These are phyloP conservation scores for Phytophthora podocarpi DNA, from an alignment of 352 stramenopile species.

Conservation along the genomic window DNA sequence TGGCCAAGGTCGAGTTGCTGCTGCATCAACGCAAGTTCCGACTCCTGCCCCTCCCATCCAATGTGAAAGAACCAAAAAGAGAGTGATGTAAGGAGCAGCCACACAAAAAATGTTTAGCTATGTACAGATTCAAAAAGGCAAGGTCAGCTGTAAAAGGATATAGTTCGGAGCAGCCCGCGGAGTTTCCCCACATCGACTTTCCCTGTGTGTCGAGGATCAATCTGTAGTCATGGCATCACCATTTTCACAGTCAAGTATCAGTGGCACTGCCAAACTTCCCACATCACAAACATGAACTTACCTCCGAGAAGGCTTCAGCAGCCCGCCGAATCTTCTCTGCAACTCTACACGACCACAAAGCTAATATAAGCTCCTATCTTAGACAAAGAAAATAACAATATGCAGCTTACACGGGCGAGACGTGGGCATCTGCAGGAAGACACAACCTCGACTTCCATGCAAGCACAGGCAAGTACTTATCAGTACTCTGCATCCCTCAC, in stretches of 20 bases:
- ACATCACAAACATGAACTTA: too few species aligned
- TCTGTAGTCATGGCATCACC: slow-evolving; percentile 35
- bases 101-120: neutral
- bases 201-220: slow-evolving; percentile 45
- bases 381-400: neutral
- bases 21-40: slow-evolving; percentile 50
- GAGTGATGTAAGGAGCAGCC: slow-evolving; percentile 34
- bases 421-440: slow-evolving; percentile 18
- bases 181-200: slow-evolving; percentile 56
- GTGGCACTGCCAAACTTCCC: too few species aligned
- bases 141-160: slow-evolving; percentile 48
- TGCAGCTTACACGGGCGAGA: slow-evolving; percentile 34
- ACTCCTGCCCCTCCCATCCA: slow-evolving; percentile 52
- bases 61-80: slow-evolving; percentile 29
- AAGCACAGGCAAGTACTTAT: neutral
- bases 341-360: slow-evolving; percentile 27
- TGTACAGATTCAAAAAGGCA: neutral
- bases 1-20: slow-evolving; percentile 57
- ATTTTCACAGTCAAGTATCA: too few species aligned
- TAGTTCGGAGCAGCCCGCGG: slow-evolving; percentile 49
- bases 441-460: slow-evolving; percentile 30
- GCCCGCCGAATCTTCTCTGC: slow-evolving; percentile 59
- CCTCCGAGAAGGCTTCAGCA: slow-evolving; percentile 55
- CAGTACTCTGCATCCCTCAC: too few species aligned
- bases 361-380: neutral